A percentile compares a stretch with the other conserved stretches of the same genome.
Evolutionary conservation across 2,329 filamentous ascomycete species (phyloP).

Genomic region (Epichloe aotearoae): DNA sequence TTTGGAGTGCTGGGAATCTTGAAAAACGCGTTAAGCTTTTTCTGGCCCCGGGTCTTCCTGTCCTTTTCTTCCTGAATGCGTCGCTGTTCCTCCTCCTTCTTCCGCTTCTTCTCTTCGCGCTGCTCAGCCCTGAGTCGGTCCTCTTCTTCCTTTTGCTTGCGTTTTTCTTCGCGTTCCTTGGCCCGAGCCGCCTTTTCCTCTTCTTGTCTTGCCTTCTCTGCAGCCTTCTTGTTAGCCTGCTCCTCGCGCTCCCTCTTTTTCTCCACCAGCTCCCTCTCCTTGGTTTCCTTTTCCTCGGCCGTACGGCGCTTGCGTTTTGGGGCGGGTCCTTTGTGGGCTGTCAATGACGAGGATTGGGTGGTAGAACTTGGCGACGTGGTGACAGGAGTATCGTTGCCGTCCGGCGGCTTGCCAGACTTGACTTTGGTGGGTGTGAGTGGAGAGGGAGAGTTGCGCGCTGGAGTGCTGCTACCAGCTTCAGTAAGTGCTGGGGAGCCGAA

Average conservation of each 20-base stretch:
- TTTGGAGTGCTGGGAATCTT: constrained; percentile 28
- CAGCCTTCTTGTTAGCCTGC: constrained; percentile 15
- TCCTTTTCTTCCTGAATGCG: constrained; percentile 29
- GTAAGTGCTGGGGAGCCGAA: constrained; percentile 23
- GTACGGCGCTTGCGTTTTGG: constrained; percentile 32
- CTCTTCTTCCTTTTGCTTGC: constrained; percentile 29
- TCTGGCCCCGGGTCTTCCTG: constrained; percentile 36
- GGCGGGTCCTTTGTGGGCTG: constrained; percentile 12
- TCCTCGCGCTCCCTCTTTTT: constrained; percentile 23
- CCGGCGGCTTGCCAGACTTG: constrained; percentile 2
- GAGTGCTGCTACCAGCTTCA: constrained; percentile 29
- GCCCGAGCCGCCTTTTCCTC: constrained; percentile 24
- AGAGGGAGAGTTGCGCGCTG: constrained; percentile 23
- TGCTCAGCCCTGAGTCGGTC: constrained; percentile 26
- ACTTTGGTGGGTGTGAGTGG: constrained; percentile 19
- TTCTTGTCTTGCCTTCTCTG: constrained; percentile 20
- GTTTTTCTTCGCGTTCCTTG: constrained; percentile 26
- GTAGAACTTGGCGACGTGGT: not conserved
- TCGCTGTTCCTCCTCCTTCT: constrained; percentile 35
- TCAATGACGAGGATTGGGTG: not conserved
- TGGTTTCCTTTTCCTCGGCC: constrained; percentile 20
- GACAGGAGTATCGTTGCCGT: constrained; percentile 6
- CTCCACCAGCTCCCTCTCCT: constrained; percentile 15
- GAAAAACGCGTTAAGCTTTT: constrained; percentile 32
- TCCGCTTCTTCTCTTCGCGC: constrained; percentile 31